A percentile compares a stretch with the other conserved stretches of the same genome.
Evolutionary conservation across 371 early-diverging fungal species (phyloP).

Genomic region (Mortierella sp.): DNA sequence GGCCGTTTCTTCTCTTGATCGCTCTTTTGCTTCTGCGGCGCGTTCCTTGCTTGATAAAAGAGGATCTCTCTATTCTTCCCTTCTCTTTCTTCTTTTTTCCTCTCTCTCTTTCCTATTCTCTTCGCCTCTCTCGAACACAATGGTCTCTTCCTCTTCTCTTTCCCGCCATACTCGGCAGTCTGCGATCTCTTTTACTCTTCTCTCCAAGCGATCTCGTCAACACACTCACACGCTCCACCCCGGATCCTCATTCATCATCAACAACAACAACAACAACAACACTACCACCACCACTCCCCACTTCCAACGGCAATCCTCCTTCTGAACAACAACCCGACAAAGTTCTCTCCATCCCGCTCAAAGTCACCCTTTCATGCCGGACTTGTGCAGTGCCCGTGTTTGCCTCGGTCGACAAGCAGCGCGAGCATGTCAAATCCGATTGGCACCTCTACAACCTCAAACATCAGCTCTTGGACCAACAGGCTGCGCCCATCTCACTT

Average conservation of each 20-base stretch:
- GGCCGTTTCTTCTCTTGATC: background rate
- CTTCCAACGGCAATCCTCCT: background rate
- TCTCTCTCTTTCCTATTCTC: too few relatives aligned
- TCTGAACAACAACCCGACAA: background rate
- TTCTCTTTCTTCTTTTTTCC: background rate
- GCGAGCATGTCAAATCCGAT: slow-evolving; percentile 89
- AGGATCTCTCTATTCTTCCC: background rate
- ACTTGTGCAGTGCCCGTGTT: slow-evolving; percentile 84
- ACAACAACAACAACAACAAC: too few relatives aligned
- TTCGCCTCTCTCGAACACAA: background rate
- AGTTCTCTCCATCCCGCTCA: background rate
- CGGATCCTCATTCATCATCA: background rate
- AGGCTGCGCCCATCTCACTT: slow-evolving; percentile 78
- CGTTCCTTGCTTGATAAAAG: background rate
- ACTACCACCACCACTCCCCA: background rate
- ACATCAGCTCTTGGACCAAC: slow-evolving; percentile 76
- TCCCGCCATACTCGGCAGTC: background rate
- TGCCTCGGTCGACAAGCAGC: slow-evolving; percentile 77
- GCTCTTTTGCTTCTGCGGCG: slow-evolving; percentile 1
- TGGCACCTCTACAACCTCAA: slow-evolving; percentile 98
- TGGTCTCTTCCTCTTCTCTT: background rate
- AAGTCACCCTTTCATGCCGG: slow-evolving; percentile 65
- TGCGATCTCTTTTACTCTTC: slow-evolving; percentile 24
- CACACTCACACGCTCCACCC: background rate
- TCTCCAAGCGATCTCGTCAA: slow-evolving; percentile 29